phyloP scores from a whole-genome alignment of 257 asterid species.

The Fraxinus pennsylvanica region DNA sequence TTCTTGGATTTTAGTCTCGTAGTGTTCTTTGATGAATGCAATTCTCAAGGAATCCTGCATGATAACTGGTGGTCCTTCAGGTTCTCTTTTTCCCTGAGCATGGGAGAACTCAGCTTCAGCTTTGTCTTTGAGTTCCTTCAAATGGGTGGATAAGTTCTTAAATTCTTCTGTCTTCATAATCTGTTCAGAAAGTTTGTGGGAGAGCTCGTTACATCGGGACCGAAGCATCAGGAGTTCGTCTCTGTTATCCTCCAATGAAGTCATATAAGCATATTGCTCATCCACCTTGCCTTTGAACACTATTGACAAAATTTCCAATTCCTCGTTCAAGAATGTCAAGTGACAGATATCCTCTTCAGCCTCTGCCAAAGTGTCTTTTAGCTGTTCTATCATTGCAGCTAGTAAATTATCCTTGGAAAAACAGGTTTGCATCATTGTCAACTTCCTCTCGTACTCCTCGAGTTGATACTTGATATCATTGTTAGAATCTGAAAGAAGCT shows the following conservation, averaged over 20 bases:
- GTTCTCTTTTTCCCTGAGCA: constrained; percentile 62
- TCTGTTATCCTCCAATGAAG: constrained; percentile 45
- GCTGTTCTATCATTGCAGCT: constrained; percentile 43
- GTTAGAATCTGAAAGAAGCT: constrained; percentile 61
- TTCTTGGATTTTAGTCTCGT: constrained; percentile 78
- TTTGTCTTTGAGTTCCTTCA: constrained; percentile 84
- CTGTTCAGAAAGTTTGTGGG: constrained; percentile 71
- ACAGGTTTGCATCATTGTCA: constrained; percentile 37
- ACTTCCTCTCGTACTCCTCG: constrained; percentile 46
- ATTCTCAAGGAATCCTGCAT: constrained; percentile 80
- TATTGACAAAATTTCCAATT: constrained; percentile 55
- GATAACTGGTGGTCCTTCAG: constrained; percentile 55
- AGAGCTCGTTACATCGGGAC: constrained; percentile 54
- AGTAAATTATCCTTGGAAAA: constrained; percentile 39
- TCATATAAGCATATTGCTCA: constrained; percentile 42
- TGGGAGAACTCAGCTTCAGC: constrained; percentile 70
- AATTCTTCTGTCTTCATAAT: constrained; percentile 72
- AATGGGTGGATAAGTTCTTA: constrained; percentile 67
- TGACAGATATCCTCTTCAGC: constrained; percentile 52
- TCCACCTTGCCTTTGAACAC: constrained; percentile 55
- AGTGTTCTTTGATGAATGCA: constrained; percentile 91
- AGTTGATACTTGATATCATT: constrained; percentile 35
- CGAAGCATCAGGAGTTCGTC: constrained; percentile 48
- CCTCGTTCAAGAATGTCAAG: constrained; percentile 55
- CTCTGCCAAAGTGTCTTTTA: constrained; percentile 37